These are phyloP conservation scores for Rhododendron vialii DNA, from an alignment of 148 eudicot genomes.

Conservation along the genomic window DNA sequence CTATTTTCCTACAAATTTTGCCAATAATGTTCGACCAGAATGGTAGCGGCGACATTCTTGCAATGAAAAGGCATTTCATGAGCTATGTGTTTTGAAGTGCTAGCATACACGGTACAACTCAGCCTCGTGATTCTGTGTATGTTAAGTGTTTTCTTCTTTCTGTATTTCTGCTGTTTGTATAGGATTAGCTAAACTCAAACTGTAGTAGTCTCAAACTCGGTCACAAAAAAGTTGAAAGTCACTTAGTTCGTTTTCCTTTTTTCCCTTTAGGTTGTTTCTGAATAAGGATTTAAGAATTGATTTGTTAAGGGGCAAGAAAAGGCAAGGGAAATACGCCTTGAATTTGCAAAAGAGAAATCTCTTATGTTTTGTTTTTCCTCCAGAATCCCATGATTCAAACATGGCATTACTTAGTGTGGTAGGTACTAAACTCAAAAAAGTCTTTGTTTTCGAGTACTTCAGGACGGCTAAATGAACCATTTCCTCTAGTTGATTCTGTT, in stretches of 20 bases:
- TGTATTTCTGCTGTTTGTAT: background rate
- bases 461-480: background rate
- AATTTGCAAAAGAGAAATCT: background rate
- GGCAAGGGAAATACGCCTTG: background rate
- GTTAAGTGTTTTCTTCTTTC: background rate
- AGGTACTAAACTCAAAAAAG: background rate
- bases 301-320: background rate
- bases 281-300: background rate
- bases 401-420: background rate
- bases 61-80: background rate
- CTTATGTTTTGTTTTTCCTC: background rate
- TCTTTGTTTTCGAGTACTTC: background rate
- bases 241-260: background rate
- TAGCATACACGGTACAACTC: background rate
- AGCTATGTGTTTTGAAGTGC: background rate
- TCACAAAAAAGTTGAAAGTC: background rate
- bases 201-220: background rate
- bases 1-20: background rate
- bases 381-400: background rate
- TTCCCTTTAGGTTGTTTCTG: background rate
- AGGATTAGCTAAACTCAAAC: background rate
- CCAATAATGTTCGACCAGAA: background rate
- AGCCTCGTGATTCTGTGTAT: background rate
- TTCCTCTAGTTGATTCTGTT: background rate
- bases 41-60: background rate